A percentile compares a stretch with the other conserved stretches of the same genome.
phyloP scores from a whole-genome alignment of 169 alveolate species.

The Miamiensis avidus region DNA sequence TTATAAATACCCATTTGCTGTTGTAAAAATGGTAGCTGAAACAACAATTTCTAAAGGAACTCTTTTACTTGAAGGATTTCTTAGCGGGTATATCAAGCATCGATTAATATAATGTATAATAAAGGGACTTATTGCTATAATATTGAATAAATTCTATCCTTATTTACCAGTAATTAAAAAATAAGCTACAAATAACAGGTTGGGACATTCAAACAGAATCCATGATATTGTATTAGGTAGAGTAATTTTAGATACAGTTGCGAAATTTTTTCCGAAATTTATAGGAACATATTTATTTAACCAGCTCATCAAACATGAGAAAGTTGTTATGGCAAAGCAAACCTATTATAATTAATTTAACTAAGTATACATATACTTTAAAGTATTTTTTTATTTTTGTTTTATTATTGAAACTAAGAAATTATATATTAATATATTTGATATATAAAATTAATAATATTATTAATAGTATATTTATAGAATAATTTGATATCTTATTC shows the following conservation, averaged over 20 bases:
- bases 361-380: too few species aligned
- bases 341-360: too few species aligned
- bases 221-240: neutral
- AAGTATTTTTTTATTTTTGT: too few species aligned
- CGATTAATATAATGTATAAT: constrained; percentile 29
- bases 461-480: too few species aligned
- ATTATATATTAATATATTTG: too few species aligned
- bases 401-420: too few species aligned
- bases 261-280: constrained; percentile 5
- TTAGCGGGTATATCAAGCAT: constrained; percentile 29
- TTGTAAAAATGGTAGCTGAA: constrained; percentile 21
- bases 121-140: constrained; percentile 14
- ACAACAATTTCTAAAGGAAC: constrained; percentile 34
- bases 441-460: too few species aligned
- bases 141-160: neutral
- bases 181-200: constrained; percentile 4
- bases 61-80: constrained; percentile 1
- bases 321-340: neutral
- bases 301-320: neutral
- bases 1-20: constrained; percentile 27
- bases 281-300: constrained; percentile 10
- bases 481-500: too few species aligned
- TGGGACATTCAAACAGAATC: constrained; percentile 13
- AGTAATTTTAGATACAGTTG: neutral
- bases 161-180: neutral